Evolutionary conservation across 345 rosid genomes (phyloP).

Genomic region (Viola odorata): DNA sequence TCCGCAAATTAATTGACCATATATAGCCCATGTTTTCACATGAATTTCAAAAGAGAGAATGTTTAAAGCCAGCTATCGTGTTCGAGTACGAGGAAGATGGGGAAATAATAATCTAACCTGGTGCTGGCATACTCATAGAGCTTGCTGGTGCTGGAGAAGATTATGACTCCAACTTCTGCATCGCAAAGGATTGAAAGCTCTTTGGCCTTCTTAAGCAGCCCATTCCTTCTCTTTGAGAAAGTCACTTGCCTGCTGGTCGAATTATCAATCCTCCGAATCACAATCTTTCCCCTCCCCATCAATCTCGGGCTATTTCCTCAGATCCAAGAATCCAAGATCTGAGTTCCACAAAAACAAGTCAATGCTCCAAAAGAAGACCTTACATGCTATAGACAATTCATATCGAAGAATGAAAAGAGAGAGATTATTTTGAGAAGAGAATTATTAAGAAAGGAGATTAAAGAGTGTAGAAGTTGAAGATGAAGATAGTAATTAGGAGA

Average conservation of each 20-base stretch:
- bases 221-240: constrained; percentile 48
- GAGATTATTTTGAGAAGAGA: not conserved
- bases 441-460: not conserved
- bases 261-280: constrained; percentile 48
- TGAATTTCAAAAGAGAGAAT: too few relatives aligned
- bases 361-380: not conserved
- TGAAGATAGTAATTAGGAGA: too few relatives aligned
- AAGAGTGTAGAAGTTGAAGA: too few relatives aligned
- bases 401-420: not conserved
- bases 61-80: too few relatives aligned
- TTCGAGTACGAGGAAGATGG: too few relatives aligned
- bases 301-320: not conserved
- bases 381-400: too few relatives aligned
- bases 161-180: constrained; percentile 43
- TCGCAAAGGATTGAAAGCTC: constrained; percentile 54
- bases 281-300: constrained; percentile 67
- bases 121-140: constrained; percentile 47
- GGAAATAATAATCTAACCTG: constrained; percentile 27
- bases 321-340: constrained; percentile 12
- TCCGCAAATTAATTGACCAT: too few relatives aligned
- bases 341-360: constrained; percentile 2
- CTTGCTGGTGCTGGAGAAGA: constrained; percentile 51
- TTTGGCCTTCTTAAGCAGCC: constrained; percentile 43
- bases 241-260: constrained; percentile 55
- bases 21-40: too few relatives aligned